These are phyloP conservation scores for Inonotus hispidus DNA, from an alignment of 1,284 basidiomycete genomes.

Conservation along the genomic window DNA sequence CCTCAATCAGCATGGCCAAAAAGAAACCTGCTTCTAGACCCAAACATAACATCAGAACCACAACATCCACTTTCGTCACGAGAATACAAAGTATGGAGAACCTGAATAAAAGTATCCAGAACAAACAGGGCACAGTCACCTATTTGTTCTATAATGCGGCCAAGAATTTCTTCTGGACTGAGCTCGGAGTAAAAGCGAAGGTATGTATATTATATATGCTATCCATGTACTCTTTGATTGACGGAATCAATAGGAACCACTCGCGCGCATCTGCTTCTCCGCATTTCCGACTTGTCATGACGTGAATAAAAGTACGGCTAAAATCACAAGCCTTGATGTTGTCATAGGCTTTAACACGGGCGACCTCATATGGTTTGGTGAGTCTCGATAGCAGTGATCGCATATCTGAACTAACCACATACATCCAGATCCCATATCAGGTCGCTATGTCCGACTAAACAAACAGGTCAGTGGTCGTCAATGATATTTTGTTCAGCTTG, in stretches of 20 bases:
- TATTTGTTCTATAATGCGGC: slow-evolving; percentile 82
- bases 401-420: not conserved
- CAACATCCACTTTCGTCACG: slow-evolving; percentile 86
- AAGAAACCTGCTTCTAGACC: slow-evolving; percentile 66
- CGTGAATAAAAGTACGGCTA: slow-evolving; percentile 76
- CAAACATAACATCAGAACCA: slow-evolving; percentile 84
- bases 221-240: not conserved
- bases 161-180: slow-evolving; percentile 79
- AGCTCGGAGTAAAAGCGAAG: slow-evolving; percentile 73
- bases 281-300: slow-evolving; percentile 87
- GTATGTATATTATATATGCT: slow-evolving; percentile 35
- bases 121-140: slow-evolving; percentile 76
- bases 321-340: slow-evolving; percentile 77
- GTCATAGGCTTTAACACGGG: slow-evolving; percentile 92
- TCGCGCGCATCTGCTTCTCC: slow-evolving; percentile 82
- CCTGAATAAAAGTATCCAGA: slow-evolving; percentile 64
- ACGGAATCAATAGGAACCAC: slow-evolving; percentile 61
- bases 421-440: slow-evolving; percentile 69
- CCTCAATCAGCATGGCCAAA: slow-evolving; percentile 41
- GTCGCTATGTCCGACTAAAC: slow-evolving; percentile 86
- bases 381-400: slow-evolving; percentile 22
- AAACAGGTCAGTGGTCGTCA: slow-evolving; percentile 58
- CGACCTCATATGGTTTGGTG: slow-evolving; percentile 90
- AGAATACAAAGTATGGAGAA: slow-evolving; percentile 78
- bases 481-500: slow-evolving; percentile 6